Percentiles rank a stretch among this genome's conserved stretches.
Conservation (phyloP, 108 stramenopile species). For the Thalassiosira profunda region DNA sequence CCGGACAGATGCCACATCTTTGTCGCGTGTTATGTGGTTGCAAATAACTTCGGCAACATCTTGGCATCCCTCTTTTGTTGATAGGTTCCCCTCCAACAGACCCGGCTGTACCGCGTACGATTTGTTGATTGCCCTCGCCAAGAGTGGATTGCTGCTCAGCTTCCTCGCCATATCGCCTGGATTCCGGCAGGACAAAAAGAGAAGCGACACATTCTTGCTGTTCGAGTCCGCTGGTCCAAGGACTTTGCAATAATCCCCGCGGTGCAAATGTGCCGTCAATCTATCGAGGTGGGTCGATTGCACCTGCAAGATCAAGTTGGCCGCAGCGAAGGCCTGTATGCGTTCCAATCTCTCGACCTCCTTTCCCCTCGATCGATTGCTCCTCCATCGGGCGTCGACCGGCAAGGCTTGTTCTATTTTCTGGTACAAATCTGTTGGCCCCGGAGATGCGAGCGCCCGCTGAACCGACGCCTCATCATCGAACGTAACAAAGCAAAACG, state of each 20-base stretch:
- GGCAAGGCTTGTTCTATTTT: background rate
- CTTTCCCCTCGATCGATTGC: background rate
- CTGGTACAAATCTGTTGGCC: background rate
- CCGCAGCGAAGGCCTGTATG: background rate
- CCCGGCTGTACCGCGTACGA: background rate
- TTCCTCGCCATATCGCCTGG: background rate
- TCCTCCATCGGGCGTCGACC: background rate
- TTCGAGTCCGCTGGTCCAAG: background rate
- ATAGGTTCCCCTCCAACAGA: background rate
- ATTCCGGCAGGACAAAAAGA: background rate
- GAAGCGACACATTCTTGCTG: background rate
- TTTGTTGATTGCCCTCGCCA: conserved; percentile 1
- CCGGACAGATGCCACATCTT: conserved; percentile 1
- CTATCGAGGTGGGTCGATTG: background rate
- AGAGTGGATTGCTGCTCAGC: background rate
- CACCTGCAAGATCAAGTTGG: background rate
- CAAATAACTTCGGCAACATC: background rate
- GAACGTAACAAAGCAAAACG: background rate
- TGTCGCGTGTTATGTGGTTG: too few relatives aligned
- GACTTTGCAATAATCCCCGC: background rate
- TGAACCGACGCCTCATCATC: background rate
- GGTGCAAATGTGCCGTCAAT: background rate
- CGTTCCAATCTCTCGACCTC: background rate
- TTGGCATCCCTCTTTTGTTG: background rate
- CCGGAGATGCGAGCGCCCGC: background rate